Base-by-base conservation (phyloP, 371 early-diverging fungal genomes). In the Smittium culicis region DNA sequence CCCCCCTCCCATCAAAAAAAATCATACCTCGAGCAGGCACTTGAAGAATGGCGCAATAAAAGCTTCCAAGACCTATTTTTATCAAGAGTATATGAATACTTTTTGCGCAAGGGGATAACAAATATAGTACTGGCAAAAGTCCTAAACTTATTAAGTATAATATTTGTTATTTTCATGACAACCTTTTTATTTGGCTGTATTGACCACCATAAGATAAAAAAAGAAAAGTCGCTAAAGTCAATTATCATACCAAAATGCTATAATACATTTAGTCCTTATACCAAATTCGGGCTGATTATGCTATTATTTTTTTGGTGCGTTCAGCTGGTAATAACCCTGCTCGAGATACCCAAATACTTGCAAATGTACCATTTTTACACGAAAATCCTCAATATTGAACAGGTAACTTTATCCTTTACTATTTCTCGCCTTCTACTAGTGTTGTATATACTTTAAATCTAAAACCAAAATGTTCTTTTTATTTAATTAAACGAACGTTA, bases 121-220 rank as follows among this genome's bases (percentile, higher is more conserved):
- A 86, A 86, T 68, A 88, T 94, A 17, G 56, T 92, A 54, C 73
- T 95, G 34, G 72, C 81, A 20, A 80, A 88, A 54, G 58, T 86
- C 0, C 72, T 88, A 31, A 90, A 90, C 68, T 71, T 93, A 62
- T 66, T 89, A 28, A 86, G 85, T 24, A 76, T 91, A 45, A 90
- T 86, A 1, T 94, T 98, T 80, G 87, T 94, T 27, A 85, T 94
- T 61, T 72, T 73, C 35, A 92, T 96, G 74, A 82, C 92, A 17
- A 88, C 88, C 0, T 96, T 96, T 76, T 75, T 94, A 28, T 73
- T 88, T 60, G 85, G 87, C 2, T 96, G 98, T 77, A 80, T 98
- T 35, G 89, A 96, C 74, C 90, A 93, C 71, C 75, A 86, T 8
- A 81, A 83, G 65, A 80, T 95, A 29, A 83, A 84, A 29, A 76